These are phyloP conservation scores for Dentiscutata heterogama DNA, from an alignment of 371 early-diverging fungal species.

Conservation along the genomic window DNA sequence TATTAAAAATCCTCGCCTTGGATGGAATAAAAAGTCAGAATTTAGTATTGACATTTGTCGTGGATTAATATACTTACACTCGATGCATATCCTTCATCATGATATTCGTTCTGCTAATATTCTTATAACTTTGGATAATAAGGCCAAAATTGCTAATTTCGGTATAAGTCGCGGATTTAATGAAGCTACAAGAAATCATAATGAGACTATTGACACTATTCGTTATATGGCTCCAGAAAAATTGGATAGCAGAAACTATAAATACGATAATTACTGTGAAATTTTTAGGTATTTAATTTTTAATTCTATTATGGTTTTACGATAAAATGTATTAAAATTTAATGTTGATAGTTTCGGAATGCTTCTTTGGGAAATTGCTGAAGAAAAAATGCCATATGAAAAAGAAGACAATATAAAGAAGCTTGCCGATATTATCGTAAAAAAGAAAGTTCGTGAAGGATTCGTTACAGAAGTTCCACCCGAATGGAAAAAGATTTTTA, in stretches of 20 bases:
- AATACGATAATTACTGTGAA: constrained; percentile 26
- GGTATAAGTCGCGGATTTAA: constrained; percentile 20
- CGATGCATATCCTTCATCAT: neutral
- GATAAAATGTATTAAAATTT: neutral
- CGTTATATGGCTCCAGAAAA: constrained; percentile 45
- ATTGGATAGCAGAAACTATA: neutral
- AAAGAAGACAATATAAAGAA: neutral
- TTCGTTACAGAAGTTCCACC: neutral
- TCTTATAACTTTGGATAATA: constrained; percentile 7
- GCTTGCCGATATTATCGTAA: neutral
- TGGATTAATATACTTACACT: neutral
- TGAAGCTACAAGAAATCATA: constrained; percentile 25
- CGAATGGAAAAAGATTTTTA: neutral
- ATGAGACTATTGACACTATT: constrained; percentile 9
- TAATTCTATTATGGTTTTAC: too few species aligned
- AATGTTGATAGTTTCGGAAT: constrained; percentile 35
- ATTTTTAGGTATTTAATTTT: constrained; percentile 21
- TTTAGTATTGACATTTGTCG: constrained; percentile 35
- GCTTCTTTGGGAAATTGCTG: constrained; percentile 40
- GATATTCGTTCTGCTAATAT: constrained; percentile 9
- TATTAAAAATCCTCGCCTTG: neutral
- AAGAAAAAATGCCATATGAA: constrained; percentile 25
- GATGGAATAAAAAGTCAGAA: neutral
- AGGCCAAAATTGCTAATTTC: constrained; percentile 41
- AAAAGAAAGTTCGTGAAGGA: constrained; percentile 8